Conservation (phyloP, 2,329 filamentous ascomycete species). For the Emmonsia crescens region DNA sequence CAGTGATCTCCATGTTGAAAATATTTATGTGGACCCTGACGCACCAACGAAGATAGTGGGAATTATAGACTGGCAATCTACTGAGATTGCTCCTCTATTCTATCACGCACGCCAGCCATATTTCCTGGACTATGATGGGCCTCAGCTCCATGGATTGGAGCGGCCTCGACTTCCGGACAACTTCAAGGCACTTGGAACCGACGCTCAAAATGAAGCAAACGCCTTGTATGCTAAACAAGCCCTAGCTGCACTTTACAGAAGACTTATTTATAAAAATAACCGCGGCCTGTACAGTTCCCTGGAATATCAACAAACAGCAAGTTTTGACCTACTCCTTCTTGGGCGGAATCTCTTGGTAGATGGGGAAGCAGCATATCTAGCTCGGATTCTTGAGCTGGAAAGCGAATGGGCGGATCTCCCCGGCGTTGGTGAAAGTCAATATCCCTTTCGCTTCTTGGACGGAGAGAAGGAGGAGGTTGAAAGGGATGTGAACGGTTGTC, state of each 20-base stretch:
- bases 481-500: conserved; percentile 1
- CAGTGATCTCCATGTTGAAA: conserved; percentile 21
- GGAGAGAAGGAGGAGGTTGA: conserved; percentile 5
- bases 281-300: conserved; percentile 21
- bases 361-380: conserved; percentile 20
- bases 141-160: conserved; percentile 15
- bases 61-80: conserved; percentile 24
- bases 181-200: conserved; percentile 15
- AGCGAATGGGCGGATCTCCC: conserved; percentile 17
- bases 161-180: conserved; percentile 18
- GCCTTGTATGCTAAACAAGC: conserved; percentile 21
- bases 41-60: conserved; percentile 17
- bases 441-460: not conserved
- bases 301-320: conserved; percentile 22
- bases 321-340: conserved; percentile 21
- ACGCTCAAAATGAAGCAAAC: conserved; percentile 15
- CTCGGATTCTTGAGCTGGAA: conserved; percentile 17
- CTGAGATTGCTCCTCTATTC: conserved; percentile 20
- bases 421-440: conserved; percentile 5
- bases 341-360: too few species aligned
- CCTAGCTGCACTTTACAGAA: conserved; percentile 21
- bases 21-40: conserved; percentile 21
- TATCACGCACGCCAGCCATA: conserved; percentile 19
- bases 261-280: conserved; percentile 17
- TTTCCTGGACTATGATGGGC: conserved; percentile 20